Conservation (phyloP, 2,329 filamentous ascomycete genomes). For the Botryosphaeria agaves region DNA sequence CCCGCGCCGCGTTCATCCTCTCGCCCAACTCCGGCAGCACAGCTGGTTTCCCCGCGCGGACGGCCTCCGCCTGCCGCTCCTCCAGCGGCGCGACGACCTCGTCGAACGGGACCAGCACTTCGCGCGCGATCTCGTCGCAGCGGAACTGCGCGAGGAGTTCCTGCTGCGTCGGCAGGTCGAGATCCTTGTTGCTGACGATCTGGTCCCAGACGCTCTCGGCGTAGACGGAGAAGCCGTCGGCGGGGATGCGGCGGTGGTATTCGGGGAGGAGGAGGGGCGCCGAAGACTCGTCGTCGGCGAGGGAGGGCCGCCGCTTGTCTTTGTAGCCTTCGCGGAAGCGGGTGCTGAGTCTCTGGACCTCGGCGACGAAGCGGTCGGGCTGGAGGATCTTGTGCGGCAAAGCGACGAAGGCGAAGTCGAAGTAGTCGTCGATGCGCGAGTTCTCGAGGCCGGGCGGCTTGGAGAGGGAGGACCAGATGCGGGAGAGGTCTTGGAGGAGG, state of each 20-base stretch:
- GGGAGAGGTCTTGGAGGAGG: constrained; percentile 71
- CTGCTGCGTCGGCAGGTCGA: constrained; percentile 92
- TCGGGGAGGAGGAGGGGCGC: constrained; percentile 78
- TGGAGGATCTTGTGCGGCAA: constrained; percentile 95
- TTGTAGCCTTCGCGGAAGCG: constrained; percentile 72
- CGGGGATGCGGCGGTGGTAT: constrained; percentile 89
- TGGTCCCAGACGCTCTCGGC: constrained; percentile 94
- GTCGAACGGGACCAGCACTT: constrained; percentile 75
- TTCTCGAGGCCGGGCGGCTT: constrained; percentile 81
- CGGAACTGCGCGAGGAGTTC: constrained; percentile 93
- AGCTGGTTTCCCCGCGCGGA: constrained; percentile 51
- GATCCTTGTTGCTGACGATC: constrained; percentile 96
- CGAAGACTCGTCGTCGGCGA: constrained; percentile 51
- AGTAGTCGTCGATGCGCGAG: constrained; percentile 88
- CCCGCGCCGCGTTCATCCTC: constrained; percentile 54
- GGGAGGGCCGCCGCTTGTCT: constrained; percentile 42
- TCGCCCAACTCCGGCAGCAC: constrained; percentile 61
- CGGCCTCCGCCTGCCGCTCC: constrained; percentile 62
- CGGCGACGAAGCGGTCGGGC: constrained; percentile 71
- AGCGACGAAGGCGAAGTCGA: constrained; percentile 93
- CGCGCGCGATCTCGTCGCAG: constrained; percentile 88
- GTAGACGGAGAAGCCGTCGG: constrained; percentile 91
- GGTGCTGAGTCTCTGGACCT: constrained; percentile 61
- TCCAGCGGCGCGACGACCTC: constrained; percentile 67
- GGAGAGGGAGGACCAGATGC: constrained; percentile 84